These are phyloP conservation scores for Pichia sporocuriosa DNA, from an alignment of 805 yeast species.

Conservation along the genomic window DNA sequence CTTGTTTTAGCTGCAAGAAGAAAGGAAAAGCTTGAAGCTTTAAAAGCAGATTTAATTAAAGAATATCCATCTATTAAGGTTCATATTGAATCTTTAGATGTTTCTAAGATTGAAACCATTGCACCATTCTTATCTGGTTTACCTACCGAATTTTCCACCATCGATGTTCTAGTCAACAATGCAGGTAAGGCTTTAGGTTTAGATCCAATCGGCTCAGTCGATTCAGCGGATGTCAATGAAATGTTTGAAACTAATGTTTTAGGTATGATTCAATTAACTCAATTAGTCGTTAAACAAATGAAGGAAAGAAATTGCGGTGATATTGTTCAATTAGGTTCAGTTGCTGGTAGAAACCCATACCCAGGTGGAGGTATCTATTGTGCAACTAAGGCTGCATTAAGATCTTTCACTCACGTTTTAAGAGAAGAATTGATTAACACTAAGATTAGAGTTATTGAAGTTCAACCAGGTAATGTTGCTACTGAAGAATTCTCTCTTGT, in stretches of 20 bases:
- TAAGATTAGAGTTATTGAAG: constrained; percentile 60
- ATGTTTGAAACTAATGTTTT: constrained; percentile 86
- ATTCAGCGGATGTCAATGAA: constrained; percentile 53
- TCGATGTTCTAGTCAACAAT: constrained; percentile 64
- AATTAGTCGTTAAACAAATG: constrained; percentile 66
- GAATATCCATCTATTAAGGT: constrained; percentile 32
- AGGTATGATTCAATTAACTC: constrained; percentile 80
- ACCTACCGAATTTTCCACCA: constrained; percentile 44
- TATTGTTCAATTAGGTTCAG: constrained; percentile 68
- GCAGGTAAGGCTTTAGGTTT: constrained; percentile 79
- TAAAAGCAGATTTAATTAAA: constrained; percentile 32
- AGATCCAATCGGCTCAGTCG: constrained; percentile 67
- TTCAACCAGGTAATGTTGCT: constrained; percentile 76
- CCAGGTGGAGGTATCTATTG: constrained; percentile 77
- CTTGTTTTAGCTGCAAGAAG: constrained; percentile 49
- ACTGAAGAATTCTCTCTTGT: constrained; percentile 62
- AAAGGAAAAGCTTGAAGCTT: constrained; percentile 36
- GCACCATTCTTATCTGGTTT: constrained; percentile 37
- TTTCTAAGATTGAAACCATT: constrained; percentile 38
- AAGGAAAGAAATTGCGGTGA: constrained; percentile 65
- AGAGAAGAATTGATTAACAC: constrained; percentile 49
- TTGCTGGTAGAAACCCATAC: constrained; percentile 74
- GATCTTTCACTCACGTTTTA: constrained; percentile 62
- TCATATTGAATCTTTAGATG: constrained; percentile 32
- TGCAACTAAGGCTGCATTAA: constrained; percentile 67